A percentile compares a stretch with the other conserved stretches of the same genome.
Evolutionary conservation across 495 filamentous ascomycete genomes (phyloP).

Genomic region (Hypoxylon rickii): DNA sequence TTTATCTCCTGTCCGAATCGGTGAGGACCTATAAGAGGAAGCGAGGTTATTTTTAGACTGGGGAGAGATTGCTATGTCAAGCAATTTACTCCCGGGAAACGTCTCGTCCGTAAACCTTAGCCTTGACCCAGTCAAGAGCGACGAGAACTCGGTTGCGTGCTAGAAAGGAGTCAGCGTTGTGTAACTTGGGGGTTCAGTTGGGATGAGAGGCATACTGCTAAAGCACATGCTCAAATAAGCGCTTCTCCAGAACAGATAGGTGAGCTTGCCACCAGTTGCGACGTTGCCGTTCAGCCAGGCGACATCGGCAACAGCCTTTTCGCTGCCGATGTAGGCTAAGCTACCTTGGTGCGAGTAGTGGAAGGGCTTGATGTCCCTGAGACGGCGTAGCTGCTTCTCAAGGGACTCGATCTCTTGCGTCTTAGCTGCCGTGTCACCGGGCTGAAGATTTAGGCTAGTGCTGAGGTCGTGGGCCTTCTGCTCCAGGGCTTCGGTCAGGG

Average conservation of each 20-base stretch:
- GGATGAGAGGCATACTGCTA: slow-evolving; percentile 71
- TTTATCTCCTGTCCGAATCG: background rate
- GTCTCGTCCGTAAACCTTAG: slow-evolving; percentile 92
- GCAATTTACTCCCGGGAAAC: slow-evolving; percentile 82
- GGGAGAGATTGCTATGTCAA: background rate
- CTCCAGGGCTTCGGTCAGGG: slow-evolving; percentile 83
- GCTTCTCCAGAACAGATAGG: slow-evolving; percentile 93
- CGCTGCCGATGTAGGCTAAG: slow-evolving; percentile 96
- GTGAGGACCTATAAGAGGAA: background rate
- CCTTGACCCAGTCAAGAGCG: slow-evolving; percentile 92
- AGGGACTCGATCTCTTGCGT: slow-evolving; percentile 80
- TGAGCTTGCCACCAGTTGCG: slow-evolving; percentile 79
- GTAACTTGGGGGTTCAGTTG: background rate
- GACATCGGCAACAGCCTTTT: slow-evolving; percentile 96
- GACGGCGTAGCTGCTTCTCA: slow-evolving; percentile 82
- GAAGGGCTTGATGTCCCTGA: slow-evolving; percentile 95
- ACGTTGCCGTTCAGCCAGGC: slow-evolving; percentile 97
- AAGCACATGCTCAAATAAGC: slow-evolving; percentile 99
- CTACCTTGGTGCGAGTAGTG: slow-evolving; percentile 97
- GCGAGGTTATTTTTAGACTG: slow-evolving; percentile 9
- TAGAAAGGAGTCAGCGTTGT: slow-evolving; percentile 41
- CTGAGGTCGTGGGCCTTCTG: slow-evolving; percentile 66
- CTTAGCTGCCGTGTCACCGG: slow-evolving; percentile 62
- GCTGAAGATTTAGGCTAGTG: slow-evolving; percentile 53
- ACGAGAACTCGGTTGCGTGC: slow-evolving; percentile 92